Percentiles rank a stretch among this genome's conserved stretches.
These are phyloP conservation scores for Ogataea chonburiensis DNA, from an alignment of 805 yeast genomes.

Conservation along the genomic window DNA sequence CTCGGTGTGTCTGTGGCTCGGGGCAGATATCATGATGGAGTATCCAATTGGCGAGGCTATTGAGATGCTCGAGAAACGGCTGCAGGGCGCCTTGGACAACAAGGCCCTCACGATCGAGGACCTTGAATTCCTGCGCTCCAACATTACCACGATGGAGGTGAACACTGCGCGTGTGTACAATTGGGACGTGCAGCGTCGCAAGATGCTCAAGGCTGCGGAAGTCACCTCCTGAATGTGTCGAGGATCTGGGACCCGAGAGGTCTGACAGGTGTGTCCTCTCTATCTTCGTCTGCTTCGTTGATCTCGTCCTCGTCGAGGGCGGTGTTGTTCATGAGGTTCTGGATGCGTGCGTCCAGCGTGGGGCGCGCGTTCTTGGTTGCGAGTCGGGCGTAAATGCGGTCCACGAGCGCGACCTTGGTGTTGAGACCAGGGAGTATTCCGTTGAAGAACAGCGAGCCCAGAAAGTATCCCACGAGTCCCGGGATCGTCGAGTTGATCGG, in stretches of 20 bases:
- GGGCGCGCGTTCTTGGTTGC: constrained; percentile 9
- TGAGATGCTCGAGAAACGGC: constrained; percentile 59
- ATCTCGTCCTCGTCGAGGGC: constrained; percentile 27
- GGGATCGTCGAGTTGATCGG: constrained; percentile 36
- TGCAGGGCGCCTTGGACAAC: constrained; percentile 59
- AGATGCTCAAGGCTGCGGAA: constrained; percentile 40
- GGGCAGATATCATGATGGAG: constrained; percentile 97
- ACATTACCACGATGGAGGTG: constrained; percentile 96
- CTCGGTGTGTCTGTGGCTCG: constrained; percentile 87
- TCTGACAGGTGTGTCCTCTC: constrained; percentile 60
- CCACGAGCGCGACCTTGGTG: constrained; percentile 25
- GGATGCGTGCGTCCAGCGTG: constrained; percentile 15
- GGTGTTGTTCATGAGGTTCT: constrained; percentile 14
- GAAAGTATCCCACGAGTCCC: constrained; percentile 41
- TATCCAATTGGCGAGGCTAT: constrained; percentile 89
- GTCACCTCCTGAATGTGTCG: constrained; percentile 50
- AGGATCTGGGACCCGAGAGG: constrained; percentile 60
- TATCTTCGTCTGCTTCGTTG: constrained; percentile 32
- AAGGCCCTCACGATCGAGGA: constrained; percentile 72
- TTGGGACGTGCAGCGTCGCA: constrained; percentile 83
- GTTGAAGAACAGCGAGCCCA: constrained; percentile 44
- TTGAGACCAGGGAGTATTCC: constrained; percentile 44
- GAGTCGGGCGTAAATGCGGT: constrained; percentile 18
- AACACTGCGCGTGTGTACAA: constrained; percentile 90
- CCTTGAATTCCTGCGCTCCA: constrained; percentile 77